Base-by-base conservation (phyloP, 1,139 yeast species). In the Protomyces arabidopsidicola region DNA sequence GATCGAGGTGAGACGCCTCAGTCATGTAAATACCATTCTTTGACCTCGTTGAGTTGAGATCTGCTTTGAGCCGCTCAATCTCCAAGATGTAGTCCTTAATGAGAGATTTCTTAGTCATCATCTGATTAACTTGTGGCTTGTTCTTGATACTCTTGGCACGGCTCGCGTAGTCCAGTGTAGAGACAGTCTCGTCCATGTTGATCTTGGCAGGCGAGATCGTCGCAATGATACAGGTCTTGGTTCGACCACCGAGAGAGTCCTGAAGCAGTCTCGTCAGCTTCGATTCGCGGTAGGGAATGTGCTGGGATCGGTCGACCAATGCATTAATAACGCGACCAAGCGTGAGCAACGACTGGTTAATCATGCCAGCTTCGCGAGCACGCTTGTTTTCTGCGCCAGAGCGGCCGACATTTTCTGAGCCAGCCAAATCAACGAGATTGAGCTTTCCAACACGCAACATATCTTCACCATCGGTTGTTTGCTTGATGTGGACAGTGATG, bases 351-450 rank as follows among this genome's bases (percentile, higher is more conserved):
- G 93, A 86, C 73, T 89, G 95, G 73, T 90, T 90, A 62, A 90
- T 90, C 70, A 86, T 82, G 1, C 96, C 96, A 1, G 96, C 96
- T 73, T 89, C 96, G 68, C 88, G 83, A 0, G 96, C 95, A 36
- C 95, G 79, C 71, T 83, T 85, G 71, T 86, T 84, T 62, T 79
- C 82, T 0, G 95, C 93, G 0, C 96, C 96, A 0, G 95, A 87
- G 65, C 89, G 78, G 66, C 79, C 83, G 58, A 90, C 85, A 70
- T 89, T 88, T 72, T 87, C 95, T 16, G 95, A 87, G 0, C 97
- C 97, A 0, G 97, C 97, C 67, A 90, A 78, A 76, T 90, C 97
- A 1, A 90, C 95, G 50, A 90, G 77, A 71, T 89, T 88, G 72
- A 90, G 80, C 69, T 86, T 87, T 2, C 90, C 87, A 35, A 71